Percentiles rank a stretch among this genome's conserved stretches.
Conservation (phyloP, 345 rosid genomes). For the Rhodomyrtus tomentosa region DNA sequence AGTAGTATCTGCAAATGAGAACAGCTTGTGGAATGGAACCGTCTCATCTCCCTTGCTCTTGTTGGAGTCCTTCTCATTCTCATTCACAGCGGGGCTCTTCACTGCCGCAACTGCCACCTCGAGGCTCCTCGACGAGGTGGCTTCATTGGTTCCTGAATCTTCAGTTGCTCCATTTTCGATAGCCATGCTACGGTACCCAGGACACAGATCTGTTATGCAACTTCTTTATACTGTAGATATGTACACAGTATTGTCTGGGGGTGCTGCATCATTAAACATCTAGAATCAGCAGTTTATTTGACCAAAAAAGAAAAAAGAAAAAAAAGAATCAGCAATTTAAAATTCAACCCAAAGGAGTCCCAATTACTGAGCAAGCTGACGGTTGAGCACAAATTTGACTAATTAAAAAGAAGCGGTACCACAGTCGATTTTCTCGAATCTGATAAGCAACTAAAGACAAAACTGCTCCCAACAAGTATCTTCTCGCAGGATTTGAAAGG, state of each 20-base stretch:
- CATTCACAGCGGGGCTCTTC: constrained; percentile 1
- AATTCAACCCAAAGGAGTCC: not conserved
- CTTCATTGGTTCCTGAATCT: constrained; percentile 10
- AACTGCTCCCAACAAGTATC: not conserved
- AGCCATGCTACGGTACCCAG: constrained; percentile 9
- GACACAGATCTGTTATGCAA: not conserved
- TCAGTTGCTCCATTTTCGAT: constrained; percentile 8
- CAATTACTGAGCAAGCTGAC: not conserved
- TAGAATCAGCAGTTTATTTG: not conserved
- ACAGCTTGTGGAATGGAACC: constrained; percentile 62
- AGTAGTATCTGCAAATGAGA: constrained; percentile 54
- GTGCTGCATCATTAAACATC: not conserved
- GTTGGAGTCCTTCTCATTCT: constrained; percentile 3
- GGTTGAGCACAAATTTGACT: not conserved
- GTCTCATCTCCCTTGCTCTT: constrained; percentile 36
- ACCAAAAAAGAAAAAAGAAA: too few relatives aligned
- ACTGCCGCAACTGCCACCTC: constrained; percentile 5
- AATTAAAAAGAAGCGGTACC: not conserved
- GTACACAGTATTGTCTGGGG: not conserved
- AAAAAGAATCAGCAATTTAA: not conserved
- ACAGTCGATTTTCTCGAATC: not conserved
- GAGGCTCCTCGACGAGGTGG: constrained; percentile 31
- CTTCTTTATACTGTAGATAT: not conserved
- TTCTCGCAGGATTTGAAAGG: not conserved
- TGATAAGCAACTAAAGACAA: not conserved